Conservation (phyloP, 2,329 filamentous ascomycete genomes). For the Hysterium pulicare region DNA sequence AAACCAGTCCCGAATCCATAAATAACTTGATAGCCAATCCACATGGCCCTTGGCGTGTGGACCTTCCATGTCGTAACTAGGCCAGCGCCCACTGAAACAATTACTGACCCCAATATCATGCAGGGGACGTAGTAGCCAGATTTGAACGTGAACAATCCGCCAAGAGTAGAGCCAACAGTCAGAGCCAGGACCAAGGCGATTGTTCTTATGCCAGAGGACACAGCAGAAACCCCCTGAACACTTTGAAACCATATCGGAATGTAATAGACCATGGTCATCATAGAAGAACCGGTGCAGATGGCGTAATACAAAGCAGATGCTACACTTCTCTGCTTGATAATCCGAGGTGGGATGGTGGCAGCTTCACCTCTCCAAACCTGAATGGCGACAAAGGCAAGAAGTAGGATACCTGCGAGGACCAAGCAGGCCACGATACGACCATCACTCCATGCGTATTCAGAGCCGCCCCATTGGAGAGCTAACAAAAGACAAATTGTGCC, state of each 20-base stretch:
- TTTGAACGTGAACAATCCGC: constrained; percentile 15
- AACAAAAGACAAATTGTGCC: constrained; percentile 40
- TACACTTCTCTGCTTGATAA: constrained; percentile 40
- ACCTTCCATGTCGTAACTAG: constrained; percentile 40
- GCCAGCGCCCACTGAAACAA: constrained; percentile 36
- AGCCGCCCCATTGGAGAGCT: constrained; percentile 44
- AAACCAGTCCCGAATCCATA: constrained; percentile 39
- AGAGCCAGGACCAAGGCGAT: constrained; percentile 37
- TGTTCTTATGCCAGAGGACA: constrained; percentile 37
- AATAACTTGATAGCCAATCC: constrained; percentile 46
- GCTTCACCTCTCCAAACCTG: constrained; percentile 36
- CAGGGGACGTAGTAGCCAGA: constrained; percentile 37
- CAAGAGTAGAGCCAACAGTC: constrained; percentile 16
- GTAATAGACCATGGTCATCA: constrained; percentile 40
- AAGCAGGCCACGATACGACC: constrained; percentile 43
- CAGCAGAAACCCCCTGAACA: constrained; percentile 31
- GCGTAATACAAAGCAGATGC: constrained; percentile 29
- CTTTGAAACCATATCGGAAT: constrained; percentile 47
- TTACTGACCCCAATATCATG: constrained; percentile 20
- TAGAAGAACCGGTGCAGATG: constrained; percentile 31
- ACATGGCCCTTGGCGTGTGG: constrained; percentile 29
- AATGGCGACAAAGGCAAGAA: constrained; percentile 28
- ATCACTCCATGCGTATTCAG: constrained; percentile 15
- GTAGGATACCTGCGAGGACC: constrained; percentile 37
- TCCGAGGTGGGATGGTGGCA: constrained; percentile 33